A percentile compares a stretch with the other conserved stretches of the same genome.
Evolutionary conservation across 495 filamentous ascomycete species (phyloP).

Genomic region (Aspergillus egyptiacus): DNA sequence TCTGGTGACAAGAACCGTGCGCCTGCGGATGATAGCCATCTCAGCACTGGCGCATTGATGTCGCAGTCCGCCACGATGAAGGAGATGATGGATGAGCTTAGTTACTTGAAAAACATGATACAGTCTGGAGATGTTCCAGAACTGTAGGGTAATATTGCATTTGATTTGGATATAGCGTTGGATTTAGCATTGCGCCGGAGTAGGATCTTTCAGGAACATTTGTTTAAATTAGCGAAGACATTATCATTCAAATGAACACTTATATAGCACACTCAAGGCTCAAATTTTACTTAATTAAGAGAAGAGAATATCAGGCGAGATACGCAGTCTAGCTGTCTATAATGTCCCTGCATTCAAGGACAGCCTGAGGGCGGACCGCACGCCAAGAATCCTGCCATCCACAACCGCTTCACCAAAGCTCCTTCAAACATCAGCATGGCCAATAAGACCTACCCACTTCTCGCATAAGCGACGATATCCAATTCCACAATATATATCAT

Average conservation of each 20-base stretch:
- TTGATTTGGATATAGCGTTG: conserved; percentile 1
- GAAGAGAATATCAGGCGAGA: no score
- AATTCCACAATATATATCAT: conserved; percentile 5
- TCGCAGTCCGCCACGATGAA: conserved; percentile 38
- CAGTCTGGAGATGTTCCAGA: conserved; percentile 26
- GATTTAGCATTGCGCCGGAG: conserved; percentile 1
- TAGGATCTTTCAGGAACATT: not conserved
- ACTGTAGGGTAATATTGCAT: conserved; percentile 3
- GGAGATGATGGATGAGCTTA: conserved; percentile 48
- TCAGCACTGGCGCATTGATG: conserved; percentile 21
- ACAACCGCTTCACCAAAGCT: conserved; percentile 8
- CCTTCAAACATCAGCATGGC: conserved; percentile 12
- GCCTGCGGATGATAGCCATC: conserved; percentile 12
- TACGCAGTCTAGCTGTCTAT: no score
- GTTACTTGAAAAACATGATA: conserved; percentile 48
- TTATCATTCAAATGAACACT: no score
- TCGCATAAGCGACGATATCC: not conserved
- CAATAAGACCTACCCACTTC: not conserved
- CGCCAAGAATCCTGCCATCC: conserved; percentile 31
- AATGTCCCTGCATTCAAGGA: no score
- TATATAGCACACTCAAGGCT: not conserved
- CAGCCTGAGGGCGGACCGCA: conserved; percentile 10
- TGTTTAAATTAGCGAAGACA: not conserved
- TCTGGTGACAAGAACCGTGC: conserved; percentile 4
- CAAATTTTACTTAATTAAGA: not conserved